Evolutionary conservation across 2,329 filamentous ascomycete genomes (phyloP).

Genomic region (Colletotrichum filicis): DNA sequence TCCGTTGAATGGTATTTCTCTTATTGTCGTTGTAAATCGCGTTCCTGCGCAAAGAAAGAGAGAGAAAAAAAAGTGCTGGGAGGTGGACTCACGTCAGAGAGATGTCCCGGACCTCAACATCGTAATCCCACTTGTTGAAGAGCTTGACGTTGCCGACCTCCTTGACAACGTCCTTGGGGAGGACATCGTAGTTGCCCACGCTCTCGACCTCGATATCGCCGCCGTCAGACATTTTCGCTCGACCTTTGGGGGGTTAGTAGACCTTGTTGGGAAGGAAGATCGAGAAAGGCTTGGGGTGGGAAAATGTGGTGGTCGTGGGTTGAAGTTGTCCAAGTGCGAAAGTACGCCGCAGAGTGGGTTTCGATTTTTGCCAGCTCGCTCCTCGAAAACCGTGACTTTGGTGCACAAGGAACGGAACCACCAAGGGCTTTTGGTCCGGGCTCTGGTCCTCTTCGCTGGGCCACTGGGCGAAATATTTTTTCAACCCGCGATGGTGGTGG

Average conservation of each 20-base stretch:
- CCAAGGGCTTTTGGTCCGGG: slow-evolving; percentile 4
- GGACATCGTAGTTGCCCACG: slow-evolving; percentile 79
- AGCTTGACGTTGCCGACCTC: slow-evolving; percentile 95
- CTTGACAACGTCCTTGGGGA: slow-evolving; percentile 91
- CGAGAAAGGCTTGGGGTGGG: slow-evolving; percentile 30
- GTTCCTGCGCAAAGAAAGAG: not conserved
- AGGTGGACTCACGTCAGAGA: slow-evolving; percentile 81
- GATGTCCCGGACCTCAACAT: slow-evolving; percentile 99
- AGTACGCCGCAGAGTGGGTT: slow-evolving; percentile 27
- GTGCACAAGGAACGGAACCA: slow-evolving; percentile 5
- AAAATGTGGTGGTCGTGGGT: slow-evolving; percentile 37
- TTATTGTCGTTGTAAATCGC: not conserved
- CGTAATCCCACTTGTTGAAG: slow-evolving; percentile 98
- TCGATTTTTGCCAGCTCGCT: slow-evolving; percentile 30
- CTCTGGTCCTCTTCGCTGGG: slow-evolving; percentile 8
- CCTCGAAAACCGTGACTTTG: not conserved
- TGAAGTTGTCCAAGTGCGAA: slow-evolving; percentile 35
- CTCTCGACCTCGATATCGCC: slow-evolving; percentile 94
- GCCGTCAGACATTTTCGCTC: slow-evolving; percentile 86
- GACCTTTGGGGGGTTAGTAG: slow-evolving; percentile 35
- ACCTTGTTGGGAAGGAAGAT: slow-evolving; percentile 25
- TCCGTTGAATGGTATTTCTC: not conserved
- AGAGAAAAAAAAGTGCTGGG: not conserved
- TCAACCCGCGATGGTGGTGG: slow-evolving; percentile 39
- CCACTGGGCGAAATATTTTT: slow-evolving; percentile 45